Base-by-base conservation (phyloP, 2,329 filamentous ascomycete genomes). In the Pseudogymnoascus sp. region DNA sequence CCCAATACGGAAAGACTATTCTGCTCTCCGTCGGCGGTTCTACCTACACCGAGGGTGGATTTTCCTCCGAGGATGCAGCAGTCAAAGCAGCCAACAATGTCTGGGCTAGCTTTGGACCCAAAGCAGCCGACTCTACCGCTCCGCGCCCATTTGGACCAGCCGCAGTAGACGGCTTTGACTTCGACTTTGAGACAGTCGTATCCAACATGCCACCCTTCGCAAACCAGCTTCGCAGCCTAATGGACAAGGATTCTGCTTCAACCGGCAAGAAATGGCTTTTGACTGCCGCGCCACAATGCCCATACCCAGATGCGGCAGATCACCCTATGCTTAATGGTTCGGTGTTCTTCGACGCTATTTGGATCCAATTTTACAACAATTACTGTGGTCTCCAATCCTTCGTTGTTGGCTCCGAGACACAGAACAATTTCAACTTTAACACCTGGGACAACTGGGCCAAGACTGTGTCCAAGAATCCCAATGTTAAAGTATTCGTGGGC, bases 111-210 rank as follows among this genome's bases (percentile, higher is more conserved):
- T 91, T 91, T 72, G 89, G 89, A 1, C 85, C 88, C 4, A 71
- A 74, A 7, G 70, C 74, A 38, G 69, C 75, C 11, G 77, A 74
- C 31, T 78, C 74, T 42, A 74, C 73, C 1, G 77, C 77, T 7
- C 78, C 83, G 63, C 83, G 89, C 8, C 89, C 89, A 1, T 91
- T 91, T 71, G 86, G 86, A 62, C 74, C 76, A 11, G 83, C 85
- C 9, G 78, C 83, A 3, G 76, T 92, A 44, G 87, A 92, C 72
- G 89, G 89, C 4, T 91, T 92, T 73, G 89, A 92, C 74, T 85
- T 91, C 67, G 89, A 92, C 73, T 86, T 91, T 66, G 88, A 91
- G 75, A 78, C 82, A 4, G 74, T 75, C 2, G 81, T 82, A 13
- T 74, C 74, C 59, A 86, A 89, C 75, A 84, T 88, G 76, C 79